Conservation (phyloP, 2,329 filamentous ascomycete genomes). For the Coniosporium tulheliwenetii region DNA sequence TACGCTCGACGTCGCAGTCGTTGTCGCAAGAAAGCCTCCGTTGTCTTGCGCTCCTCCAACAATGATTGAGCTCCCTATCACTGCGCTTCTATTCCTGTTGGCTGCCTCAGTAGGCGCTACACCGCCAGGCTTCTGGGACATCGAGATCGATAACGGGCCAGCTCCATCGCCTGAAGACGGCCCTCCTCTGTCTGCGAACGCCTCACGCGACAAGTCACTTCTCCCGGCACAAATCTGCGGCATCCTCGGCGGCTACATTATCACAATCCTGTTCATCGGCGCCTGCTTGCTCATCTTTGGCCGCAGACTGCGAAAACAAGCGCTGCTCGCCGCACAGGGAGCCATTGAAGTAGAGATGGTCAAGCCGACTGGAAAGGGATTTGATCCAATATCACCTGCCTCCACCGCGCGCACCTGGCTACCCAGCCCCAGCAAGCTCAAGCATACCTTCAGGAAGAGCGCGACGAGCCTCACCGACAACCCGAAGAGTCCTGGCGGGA, state of each 20-base stretch:
- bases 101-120: conserved; percentile 3
- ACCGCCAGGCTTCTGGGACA: conserved; percentile 14
- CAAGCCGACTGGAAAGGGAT: conserved; percentile 22
- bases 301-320: conserved; percentile 24
- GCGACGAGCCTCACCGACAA: conserved; percentile 26
- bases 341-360: conserved; percentile 42
- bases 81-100: conserved; percentile 11
- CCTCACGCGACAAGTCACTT: conserved; percentile 44
- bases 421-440: conserved; percentile 1
- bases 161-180: conserved; percentile 45
- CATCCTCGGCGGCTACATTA: conserved; percentile 69
- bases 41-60: not conserved
- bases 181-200: conserved; percentile 41
- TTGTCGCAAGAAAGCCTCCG: not conserved
- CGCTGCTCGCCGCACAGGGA: conserved; percentile 32
- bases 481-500: conserved; percentile 23
- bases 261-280: conserved; percentile 61
- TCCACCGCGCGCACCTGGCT: conserved; percentile 13
- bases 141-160: conserved; percentile 38
- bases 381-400: conserved; percentile 16
- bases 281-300: conserved; percentile 35
- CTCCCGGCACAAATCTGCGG: conserved; percentile 72
- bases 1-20: not conserved
- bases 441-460: not conserved
- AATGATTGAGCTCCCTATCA: conserved; percentile 1